These are phyloP conservation scores for Paecilomyces sp. DNA, from an alignment of 2,329 filamentous ascomycete genomes.

Conservation along the genomic window DNA sequence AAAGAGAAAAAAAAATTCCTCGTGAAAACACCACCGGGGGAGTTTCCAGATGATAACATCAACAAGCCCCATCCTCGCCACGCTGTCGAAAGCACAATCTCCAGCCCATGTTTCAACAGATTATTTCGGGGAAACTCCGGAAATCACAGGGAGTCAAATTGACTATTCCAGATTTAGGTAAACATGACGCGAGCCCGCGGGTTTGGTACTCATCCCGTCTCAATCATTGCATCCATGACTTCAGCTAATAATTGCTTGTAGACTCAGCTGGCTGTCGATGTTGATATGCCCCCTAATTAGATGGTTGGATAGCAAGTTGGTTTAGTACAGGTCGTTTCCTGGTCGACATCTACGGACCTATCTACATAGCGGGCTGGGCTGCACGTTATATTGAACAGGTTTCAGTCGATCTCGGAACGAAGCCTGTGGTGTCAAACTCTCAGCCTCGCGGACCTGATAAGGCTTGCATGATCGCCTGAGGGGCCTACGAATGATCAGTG, in stretches of 20 bases:
- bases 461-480: background rate
- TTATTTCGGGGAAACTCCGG: background rate
- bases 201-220: background rate
- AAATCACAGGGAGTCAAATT: background rate
- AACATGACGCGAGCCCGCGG: background rate
- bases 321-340: background rate
- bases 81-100: background rate
- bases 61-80: background rate
- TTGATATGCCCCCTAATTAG: background rate
- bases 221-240: background rate
- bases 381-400: background rate
- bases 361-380: background rate
- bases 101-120: background rate
- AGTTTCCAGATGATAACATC: too few species aligned
- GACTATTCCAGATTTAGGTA: background rate
- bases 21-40: background rate
- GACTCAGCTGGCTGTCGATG: background rate
- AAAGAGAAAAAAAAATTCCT: background rate
- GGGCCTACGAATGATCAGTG: background rate
- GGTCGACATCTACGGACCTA: background rate
- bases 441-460: background rate
- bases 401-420: background rate
- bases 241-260: background rate
- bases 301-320: background rate
- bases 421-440: background rate